Conservation (phyloP, 164 flowering plant species). For the Annona cherimola region DNA sequence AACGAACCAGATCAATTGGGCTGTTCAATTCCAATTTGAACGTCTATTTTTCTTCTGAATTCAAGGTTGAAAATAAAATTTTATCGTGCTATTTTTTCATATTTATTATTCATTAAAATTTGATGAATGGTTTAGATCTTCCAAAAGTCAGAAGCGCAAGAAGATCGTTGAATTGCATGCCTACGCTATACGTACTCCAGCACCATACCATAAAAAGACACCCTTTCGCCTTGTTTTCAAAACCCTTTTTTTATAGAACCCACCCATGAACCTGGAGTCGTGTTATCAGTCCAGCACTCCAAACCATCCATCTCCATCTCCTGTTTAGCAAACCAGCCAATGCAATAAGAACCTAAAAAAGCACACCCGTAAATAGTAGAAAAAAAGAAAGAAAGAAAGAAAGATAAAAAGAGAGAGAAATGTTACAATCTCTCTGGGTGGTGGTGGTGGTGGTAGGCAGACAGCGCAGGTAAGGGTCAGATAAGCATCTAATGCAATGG, state of each 20-base stretch:
- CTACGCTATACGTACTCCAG: neutral
- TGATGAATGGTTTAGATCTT: neutral
- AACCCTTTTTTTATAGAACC: neutral
- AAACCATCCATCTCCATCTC: too few relatives aligned
- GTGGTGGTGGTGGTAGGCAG: neutral
- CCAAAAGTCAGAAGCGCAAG: neutral
- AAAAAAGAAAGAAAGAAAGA: neutral
- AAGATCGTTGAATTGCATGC: neutral
- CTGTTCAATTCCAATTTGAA: neutral
- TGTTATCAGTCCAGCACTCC: too few relatives aligned
- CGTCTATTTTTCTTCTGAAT: neutral
- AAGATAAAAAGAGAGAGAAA: neutral
- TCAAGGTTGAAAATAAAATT: too few relatives aligned
- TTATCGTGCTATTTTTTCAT: too few relatives aligned
- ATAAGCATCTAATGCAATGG: slow-evolving; percentile 25
- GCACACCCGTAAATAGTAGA: neutral
- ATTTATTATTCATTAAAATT: too few relatives aligned
- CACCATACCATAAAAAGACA: neutral
- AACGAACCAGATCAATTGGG: neutral
- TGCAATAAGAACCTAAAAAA: neutral
- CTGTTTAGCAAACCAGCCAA: too few relatives aligned
- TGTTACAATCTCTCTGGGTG: neutral
- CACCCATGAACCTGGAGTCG: neutral
- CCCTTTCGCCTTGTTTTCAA: neutral
- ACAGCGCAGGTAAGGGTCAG: slow-evolving; percentile 24